Base-by-base conservation (phyloP, 2,329 filamentous ascomycete species). In the Calonectria pteridis region DNA sequence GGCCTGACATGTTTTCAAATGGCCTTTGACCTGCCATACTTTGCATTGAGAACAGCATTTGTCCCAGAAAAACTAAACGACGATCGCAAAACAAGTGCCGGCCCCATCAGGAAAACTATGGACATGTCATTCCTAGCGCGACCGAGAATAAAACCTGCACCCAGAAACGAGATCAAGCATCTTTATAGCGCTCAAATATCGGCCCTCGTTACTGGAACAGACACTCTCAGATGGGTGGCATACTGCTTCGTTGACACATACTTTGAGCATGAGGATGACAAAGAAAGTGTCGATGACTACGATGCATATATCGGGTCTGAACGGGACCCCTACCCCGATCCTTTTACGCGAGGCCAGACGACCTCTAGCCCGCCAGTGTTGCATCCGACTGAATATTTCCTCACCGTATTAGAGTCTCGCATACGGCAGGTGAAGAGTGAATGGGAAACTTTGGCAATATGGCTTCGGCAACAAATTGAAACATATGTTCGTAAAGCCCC, bases 101-200 rank as follows among this genome's bases (percentile, higher is more conserved):
- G 28, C 1, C 0, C 20, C 28, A 10, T 71, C 3, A 40, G 69
- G 23, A 35, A 40, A 0, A 37, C 50, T 1, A 59, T 3, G 6
- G 40, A 71, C 11, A 4, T 71, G 6, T 16, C 49, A 1, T 71
- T 71, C 13, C 40, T 71, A 5, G 9, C 20, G 2, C 16, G 29
- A 43, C 11, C 40, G 5, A 13, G n/a, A 13, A 13, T 50, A 16
- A 18, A 29, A 2, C 10, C 16, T 2, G 7, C 10, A 0, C 20
- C 14, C 6, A 16, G 18, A 14, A 10, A 7, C 1, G 23, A 66
- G 9, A 20, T n/a, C 0, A 69, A 74, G 1, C 67, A 68, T 1
- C 69, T 77, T 0, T 74, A 67, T 1, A n/a, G 75, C 26, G 75
- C 53, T 6, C 76, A 77, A 23, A 35, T 69, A 1, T 75, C 76